Percentiles rank a stretch among this genome's conserved stretches.
These are phyloP conservation scores for Tillandsia leiboldiana DNA, from an alignment of 176 grass and related monocot species.

Conservation along the genomic window DNA sequence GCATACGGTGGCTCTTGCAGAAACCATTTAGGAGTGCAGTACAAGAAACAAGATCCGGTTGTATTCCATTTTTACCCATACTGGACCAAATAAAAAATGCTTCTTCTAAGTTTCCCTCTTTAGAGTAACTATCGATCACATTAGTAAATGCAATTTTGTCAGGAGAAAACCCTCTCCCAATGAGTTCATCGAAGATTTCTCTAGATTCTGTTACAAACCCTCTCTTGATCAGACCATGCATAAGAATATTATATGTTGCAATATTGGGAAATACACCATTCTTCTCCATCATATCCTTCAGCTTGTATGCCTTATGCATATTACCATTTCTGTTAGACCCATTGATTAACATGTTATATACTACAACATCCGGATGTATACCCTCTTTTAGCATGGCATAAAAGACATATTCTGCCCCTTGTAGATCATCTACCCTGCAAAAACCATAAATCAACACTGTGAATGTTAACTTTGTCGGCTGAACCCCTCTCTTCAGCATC, in stretches of 20 bases:
- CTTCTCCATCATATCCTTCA: constrained; percentile 21
- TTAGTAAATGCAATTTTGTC: constrained; percentile 17
- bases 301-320: constrained; percentile 12
- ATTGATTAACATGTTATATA: constrained; percentile 19
- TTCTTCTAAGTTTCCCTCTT: constrained; percentile 16
- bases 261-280: constrained; percentile 9
- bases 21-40: constrained; percentile 19
- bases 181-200: constrained; percentile 19
- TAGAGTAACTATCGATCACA: constrained; percentile 16
- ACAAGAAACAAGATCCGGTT: constrained; percentile 22
- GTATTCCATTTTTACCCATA: constrained; percentile 7
- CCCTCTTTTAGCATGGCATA: constrained; percentile 13
- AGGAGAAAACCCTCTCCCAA: constrained; percentile 17
- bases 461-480: constrained; percentile 14
- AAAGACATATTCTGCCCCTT: constrained; percentile 2
- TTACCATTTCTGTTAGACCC: constrained; percentile 13
- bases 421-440: constrained; percentile 11
- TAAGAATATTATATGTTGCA: constrained; percentile 15
- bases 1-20: constrained; percentile 15
- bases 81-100: constrained; percentile 23
- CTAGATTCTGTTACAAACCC: constrained; percentile 14
- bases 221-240: constrained; percentile 19
- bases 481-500: constrained; percentile 20
- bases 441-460: constrained; percentile 13
- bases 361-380: constrained; percentile 12